phyloP scores from a whole-genome alignment of 441 rosid genomes.

The Gossypium schwendimanii region DNA sequence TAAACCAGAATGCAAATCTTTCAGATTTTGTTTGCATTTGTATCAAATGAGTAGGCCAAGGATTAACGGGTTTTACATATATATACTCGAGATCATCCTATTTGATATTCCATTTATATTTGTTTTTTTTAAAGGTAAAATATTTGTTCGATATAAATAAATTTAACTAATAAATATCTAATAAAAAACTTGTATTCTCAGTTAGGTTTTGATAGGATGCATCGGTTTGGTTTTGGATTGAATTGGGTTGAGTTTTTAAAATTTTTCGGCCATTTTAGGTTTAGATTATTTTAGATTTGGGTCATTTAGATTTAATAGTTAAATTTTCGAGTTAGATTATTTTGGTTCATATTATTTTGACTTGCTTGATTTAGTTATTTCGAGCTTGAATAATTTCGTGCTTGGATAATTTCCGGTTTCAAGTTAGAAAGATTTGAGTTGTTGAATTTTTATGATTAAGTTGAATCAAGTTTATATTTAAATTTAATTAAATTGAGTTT shows the following conservation, averaged over 20 bases:
- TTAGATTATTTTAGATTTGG: neutral
- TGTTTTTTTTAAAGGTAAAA: neutral
- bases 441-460: neutral
- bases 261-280: too few species aligned
- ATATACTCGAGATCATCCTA: neutral
- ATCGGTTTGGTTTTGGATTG: neutral
- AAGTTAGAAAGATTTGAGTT: neutral
- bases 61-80: neutral
- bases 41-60: neutral
- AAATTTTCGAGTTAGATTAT: neutral
- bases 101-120: neutral
- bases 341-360: neutral
- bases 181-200: neutral
- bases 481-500: too few species aligned
- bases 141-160: neutral
- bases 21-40: neutral
- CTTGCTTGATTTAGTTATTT: neutral
- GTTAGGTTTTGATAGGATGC: neutral
- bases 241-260: neutral
- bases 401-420: neutral
- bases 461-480: too few species aligned
- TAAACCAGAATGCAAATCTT: neutral
- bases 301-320: too few species aligned
- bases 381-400: neutral
- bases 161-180: neutral